Base-by-base conservation (phyloP, 2,329 filamentous ascomycete genomes). In the Dothistroma septosporum region DNA sequence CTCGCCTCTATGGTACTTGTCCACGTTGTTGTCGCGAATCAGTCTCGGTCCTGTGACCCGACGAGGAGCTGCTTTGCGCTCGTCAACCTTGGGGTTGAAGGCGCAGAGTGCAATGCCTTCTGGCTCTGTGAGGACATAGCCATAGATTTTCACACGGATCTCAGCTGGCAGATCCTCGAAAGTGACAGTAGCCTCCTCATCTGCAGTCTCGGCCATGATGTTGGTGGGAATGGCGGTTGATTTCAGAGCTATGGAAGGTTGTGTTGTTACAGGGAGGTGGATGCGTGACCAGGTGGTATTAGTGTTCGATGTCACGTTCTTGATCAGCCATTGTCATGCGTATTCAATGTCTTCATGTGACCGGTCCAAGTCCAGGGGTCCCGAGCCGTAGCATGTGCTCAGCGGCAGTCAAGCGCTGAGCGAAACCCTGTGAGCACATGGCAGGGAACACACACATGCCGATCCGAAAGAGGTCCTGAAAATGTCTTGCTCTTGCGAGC, bases 71-170 rank as follows among this genome's bases (percentile, higher is more conserved):
- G 44, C 44, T 24, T 19, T 31, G 47, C 21, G 11, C 9, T 10
- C 47, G 9, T n/a, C 47, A 4, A 31, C n/a, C 11, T 28, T 28
- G n/a, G 37, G 19, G 21, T 9, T 9, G 12, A 24, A 28, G 47
- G 12, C n/a, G 21, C 21, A 24, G 19, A 59, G 35, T 2, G 3
- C 19, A 21, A 61, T 53, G 0, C 49, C 56, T n/a, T 44, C n/a
- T 1, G 28, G 19, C 37, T 64, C 56, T 1, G 32, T 48, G 12
- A 68, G 56, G 9, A 64, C 37, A 28, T 60, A 61, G 35, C 53
- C 55, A 53, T 62, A 68, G 52, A 68, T 65, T 2, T 59, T 28
- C 9, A 52, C 24, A 32, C 60, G 62, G 6, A 56, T 57, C 32
- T 64, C 62, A n/a, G 47, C 52, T 12, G 60, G 62, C 2, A 62